Evolutionary conservation across 2,329 filamentous ascomycete genomes (phyloP).

Genomic region (Ambrosiella xylebori): DNA sequence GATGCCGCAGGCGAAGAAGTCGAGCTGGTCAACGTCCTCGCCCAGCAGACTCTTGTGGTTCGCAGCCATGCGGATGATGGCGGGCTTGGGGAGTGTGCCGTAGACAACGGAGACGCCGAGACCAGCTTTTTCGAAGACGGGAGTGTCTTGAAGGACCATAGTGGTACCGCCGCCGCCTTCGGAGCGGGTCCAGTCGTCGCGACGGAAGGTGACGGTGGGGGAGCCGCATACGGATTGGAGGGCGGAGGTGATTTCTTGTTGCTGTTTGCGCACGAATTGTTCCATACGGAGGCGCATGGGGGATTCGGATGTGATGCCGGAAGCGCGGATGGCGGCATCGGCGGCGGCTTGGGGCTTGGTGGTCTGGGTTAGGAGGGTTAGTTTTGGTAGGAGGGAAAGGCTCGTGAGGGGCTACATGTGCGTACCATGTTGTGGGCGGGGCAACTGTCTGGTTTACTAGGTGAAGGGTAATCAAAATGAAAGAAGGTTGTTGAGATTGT

Average conservation of each 20-base stretch:
- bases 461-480: no score
- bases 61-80: slow-evolving; percentile 81
- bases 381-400: neutral
- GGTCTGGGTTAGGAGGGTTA: neutral
- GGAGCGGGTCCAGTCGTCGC: slow-evolving; percentile 74
- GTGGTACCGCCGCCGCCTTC: slow-evolving; percentile 87
- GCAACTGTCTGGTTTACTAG: no score
- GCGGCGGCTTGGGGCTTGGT: slow-evolving; percentile 34
- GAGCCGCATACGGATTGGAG: slow-evolving; percentile 66
- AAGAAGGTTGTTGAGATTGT: no score
- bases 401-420: neutral
- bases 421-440: neutral
- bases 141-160: slow-evolving; percentile 87
- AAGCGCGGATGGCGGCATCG: slow-evolving; percentile 53
- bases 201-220: slow-evolving; percentile 40
- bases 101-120: slow-evolving; percentile 94
- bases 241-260: slow-evolving; percentile 68
- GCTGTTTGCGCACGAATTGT: slow-evolving; percentile 82
- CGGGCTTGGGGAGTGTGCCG: slow-evolving; percentile 68
- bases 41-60: slow-evolving; percentile 81
- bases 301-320: slow-evolving; percentile 55
- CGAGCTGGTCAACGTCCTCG: slow-evolving; percentile 56
- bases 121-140: slow-evolving; percentile 94
- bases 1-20: slow-evolving; percentile 89
- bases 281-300: slow-evolving; percentile 98